phyloP scores from a whole-genome alignment of 202 grass and related monocot genomes.

The Dendrocalamus latiflorus region DNA sequence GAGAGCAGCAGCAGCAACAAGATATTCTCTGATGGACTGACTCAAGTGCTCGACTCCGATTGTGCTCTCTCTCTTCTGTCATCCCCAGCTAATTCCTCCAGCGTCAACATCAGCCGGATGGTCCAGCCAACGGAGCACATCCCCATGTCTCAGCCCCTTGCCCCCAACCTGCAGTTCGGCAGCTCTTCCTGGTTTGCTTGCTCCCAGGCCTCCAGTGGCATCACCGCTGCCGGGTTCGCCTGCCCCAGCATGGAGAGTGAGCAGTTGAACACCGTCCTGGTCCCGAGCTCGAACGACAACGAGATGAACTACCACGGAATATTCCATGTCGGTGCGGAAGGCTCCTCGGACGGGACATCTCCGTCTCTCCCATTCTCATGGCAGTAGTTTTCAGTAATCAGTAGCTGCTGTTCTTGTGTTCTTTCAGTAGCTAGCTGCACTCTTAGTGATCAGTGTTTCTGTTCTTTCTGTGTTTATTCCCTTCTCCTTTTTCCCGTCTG shows the following conservation, averaged over 20 bases:
- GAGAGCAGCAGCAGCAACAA: slow-evolving; percentile 60
- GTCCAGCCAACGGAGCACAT: slow-evolving; percentile 43
- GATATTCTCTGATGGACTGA: slow-evolving; percentile 48
- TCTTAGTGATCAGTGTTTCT: slow-evolving; percentile 12
- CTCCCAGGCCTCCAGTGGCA: slow-evolving; percentile 30
- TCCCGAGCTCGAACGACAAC: slow-evolving; percentile 32
- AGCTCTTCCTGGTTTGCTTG: slow-evolving; percentile 33
- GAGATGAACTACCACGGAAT: slow-evolving; percentile 55
- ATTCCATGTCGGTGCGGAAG: slow-evolving; percentile 50
- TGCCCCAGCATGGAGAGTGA: slow-evolving; percentile 43
- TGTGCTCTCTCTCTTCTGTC: slow-evolving; percentile 99
- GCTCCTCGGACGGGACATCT: slow-evolving; percentile 57
- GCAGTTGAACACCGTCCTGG: slow-evolving; percentile 32
- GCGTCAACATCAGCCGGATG: slow-evolving; percentile 47
- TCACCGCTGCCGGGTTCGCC: slow-evolving; percentile 23
- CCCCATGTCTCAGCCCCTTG: slow-evolving; percentile 41
- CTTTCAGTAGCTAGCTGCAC: not conserved
- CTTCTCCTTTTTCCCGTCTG: not conserved
- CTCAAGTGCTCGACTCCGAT: slow-evolving; percentile 55
- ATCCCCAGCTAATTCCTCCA: slow-evolving; percentile 64
- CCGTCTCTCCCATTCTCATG: slow-evolving; percentile 68
- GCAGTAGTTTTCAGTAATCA: slow-evolving; percentile 37
- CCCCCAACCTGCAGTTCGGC: slow-evolving; percentile 43
- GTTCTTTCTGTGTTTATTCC: slow-evolving; percentile 28
- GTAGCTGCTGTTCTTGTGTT: not conserved